A percentile compares a stretch with the other conserved stretches of the same genome.
These are phyloP conservation scores for Mycena belliarum DNA, from an alignment of 768 basidiomycete genomes.

Conservation along the genomic window DNA sequence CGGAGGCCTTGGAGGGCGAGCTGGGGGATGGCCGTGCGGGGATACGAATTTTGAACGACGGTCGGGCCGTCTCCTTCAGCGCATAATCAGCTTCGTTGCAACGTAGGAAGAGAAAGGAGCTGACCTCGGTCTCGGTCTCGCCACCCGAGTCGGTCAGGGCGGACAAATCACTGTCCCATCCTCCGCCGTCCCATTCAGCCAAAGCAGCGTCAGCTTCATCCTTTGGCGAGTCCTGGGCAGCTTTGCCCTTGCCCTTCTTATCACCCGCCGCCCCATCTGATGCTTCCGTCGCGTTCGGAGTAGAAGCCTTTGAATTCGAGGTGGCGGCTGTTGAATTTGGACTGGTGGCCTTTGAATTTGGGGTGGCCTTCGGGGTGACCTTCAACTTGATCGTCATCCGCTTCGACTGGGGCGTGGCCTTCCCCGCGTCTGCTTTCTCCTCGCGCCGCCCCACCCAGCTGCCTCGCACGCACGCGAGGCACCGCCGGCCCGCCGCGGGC, in stretches of 20 bases:
- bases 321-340: neutral
- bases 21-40: conserved; percentile 12
- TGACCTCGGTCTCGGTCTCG: conserved; percentile 7
- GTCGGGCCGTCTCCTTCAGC: conserved; percentile 7
- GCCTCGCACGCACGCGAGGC: conserved; percentile 11
- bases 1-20: neutral
- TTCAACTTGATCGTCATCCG: conserved; percentile 15
- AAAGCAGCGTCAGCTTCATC: neutral
- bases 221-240: neutral
- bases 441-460: conserved; percentile 11
- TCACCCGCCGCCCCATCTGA: neutral
- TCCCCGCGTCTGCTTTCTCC: neutral
- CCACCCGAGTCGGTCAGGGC: conserved; percentile 10
- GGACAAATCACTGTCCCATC: conserved; percentile 21
- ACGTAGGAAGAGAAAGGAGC: neutral
- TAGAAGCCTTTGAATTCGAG: too few relatives aligned
- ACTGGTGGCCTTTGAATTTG: neutral
- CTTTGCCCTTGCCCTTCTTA: conserved; percentile 2
- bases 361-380: neutral
- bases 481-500: conserved; percentile 5
- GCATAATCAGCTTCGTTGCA: neutral
- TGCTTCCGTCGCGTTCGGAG: too few relatives aligned
- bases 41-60: conserved; percentile 22
- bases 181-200: conserved; percentile 6
- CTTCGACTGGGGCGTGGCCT: neutral